phyloP scores from a whole-genome alignment of 169 alveolate species.

The Eimeria zaria region DNA sequence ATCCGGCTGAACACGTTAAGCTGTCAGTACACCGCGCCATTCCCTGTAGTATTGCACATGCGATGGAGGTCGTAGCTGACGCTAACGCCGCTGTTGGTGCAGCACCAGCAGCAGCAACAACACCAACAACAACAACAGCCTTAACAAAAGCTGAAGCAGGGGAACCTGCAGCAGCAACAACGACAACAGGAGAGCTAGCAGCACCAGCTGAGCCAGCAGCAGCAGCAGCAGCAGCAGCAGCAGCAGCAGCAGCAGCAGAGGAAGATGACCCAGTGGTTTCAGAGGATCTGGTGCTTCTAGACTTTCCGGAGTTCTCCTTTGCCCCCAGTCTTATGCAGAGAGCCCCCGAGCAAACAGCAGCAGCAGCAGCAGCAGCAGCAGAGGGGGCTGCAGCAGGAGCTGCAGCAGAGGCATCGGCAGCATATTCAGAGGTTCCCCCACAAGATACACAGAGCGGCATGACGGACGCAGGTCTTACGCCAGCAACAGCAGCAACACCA shows the following conservation, averaged over 20 bases:
- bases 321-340: conserved; percentile 44
- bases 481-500: not conserved
- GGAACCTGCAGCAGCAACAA: not conserved
- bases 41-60: not conserved
- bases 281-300: conserved; percentile 64
- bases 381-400: not conserved
- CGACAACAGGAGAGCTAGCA: not conserved
- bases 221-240: conserved; percentile 22
- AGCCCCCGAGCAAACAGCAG: not conserved
- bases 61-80: not conserved
- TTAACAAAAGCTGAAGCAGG: too few species aligned
- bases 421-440: not conserved
- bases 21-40: not conserved
- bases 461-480: not conserved
- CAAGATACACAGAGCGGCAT: not conserved
- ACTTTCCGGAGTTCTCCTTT: conserved; percentile 62
- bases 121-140: not conserved
- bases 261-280: conserved; percentile 34
- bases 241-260: conserved; percentile 51
- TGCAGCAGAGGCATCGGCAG: not conserved
- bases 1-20: not conserved
- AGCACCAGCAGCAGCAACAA: not conserved
- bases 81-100: conserved; percentile 4
- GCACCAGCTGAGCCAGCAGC: not conserved
- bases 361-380: conserved; percentile 9